phyloP scores from a whole-genome alignment of 371 early-diverging fungal species.

The Mucor indicus region DNA sequence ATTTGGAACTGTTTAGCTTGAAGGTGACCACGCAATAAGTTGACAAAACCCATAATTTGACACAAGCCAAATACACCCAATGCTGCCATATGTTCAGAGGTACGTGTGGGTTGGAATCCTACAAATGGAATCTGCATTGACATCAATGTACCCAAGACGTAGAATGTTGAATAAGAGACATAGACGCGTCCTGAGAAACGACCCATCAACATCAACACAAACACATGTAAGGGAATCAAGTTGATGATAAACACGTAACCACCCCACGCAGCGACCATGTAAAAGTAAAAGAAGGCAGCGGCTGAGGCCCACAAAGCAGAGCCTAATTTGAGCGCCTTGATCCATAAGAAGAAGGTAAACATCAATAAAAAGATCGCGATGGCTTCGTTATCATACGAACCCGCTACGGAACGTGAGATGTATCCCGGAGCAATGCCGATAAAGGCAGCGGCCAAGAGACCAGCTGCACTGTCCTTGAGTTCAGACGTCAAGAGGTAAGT shows the following conservation, averaged over 20 bases:
- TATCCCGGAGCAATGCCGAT: slow-evolving; percentile 98
- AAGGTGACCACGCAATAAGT: slow-evolving; percentile 76
- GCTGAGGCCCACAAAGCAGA: slow-evolving; percentile 85
- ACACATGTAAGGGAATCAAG: slow-evolving; percentile 95
- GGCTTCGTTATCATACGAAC: slow-evolving; percentile 99
- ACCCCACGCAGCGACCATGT: slow-evolving; percentile 99
- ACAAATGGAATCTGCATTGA: slow-evolving; percentile 99
- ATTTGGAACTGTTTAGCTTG: slow-evolving; percentile 82
- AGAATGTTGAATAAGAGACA: slow-evolving; percentile 96
- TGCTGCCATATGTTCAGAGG: slow-evolving; percentile 99
- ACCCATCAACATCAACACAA: slow-evolving; percentile 94
- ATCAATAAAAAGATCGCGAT: slow-evolving; percentile 98
- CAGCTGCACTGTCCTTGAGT: slow-evolving; percentile 87
- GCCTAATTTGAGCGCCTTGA: slow-evolving; percentile 91
- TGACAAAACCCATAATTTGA: slow-evolving; percentile 91
- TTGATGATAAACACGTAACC: slow-evolving; percentile 99
- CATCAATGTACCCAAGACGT: slow-evolving; percentile 91
- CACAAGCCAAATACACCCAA: slow-evolving; percentile 89
- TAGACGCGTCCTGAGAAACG: slow-evolving; percentile 92
- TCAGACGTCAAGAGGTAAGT: slow-evolving; percentile 92
- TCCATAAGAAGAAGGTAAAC: slow-evolving; percentile 96
- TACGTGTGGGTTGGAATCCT: slow-evolving; percentile 95
- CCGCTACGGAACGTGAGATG: slow-evolving; percentile 98
- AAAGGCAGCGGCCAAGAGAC: slow-evolving; percentile 94
- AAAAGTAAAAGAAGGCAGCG: slow-evolving; percentile 95